phyloP scores from a whole-genome alignment of 2,329 filamentous ascomycete genomes.

The Microsporum canis region DNA sequence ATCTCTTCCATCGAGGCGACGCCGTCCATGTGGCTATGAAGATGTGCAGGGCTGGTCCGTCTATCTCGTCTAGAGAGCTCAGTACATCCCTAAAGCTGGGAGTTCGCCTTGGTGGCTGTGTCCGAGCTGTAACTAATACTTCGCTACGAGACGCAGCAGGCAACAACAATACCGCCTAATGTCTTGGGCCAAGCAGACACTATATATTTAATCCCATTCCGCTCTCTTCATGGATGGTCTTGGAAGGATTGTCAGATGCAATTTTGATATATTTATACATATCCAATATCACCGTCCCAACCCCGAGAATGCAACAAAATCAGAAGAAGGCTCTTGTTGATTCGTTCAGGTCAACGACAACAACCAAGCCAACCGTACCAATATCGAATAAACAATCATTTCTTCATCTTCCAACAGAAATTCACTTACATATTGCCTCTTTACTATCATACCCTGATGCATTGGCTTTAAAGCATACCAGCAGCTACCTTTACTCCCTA shows the following conservation, averaged over 20 bases:
- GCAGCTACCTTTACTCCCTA: slow-evolving; percentile 50
- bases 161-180: background rate
- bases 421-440: slow-evolving; percentile 52
- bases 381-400: slow-evolving; percentile 20
- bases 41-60: background rate
- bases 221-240: too few species aligned
- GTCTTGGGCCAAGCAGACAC: background rate
- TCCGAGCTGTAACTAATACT: background rate
- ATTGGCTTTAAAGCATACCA: slow-evolving; percentile 57
- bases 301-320: background rate
- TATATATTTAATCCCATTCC: background rate
- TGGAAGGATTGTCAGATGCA: too few species aligned
- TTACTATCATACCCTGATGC: slow-evolving; percentile 59
- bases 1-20: background rate
- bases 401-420: slow-evolving; percentile 50
- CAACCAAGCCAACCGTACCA: background rate
- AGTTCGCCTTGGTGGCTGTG: slow-evolving; percentile 4
- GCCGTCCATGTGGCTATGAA: background rate
- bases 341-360: background rate
- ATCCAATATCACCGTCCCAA: background rate
- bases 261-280: background rate
- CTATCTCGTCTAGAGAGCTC: too few species aligned
- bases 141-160: background rate
- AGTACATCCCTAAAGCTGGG: background rate
- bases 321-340: background rate